Percentiles rank a stretch among this genome's conserved stretches.
Evolutionary conservation across 1,284 basidiomycete genomes (phyloP).

Genomic region (Ganoderma sinense): DNA sequence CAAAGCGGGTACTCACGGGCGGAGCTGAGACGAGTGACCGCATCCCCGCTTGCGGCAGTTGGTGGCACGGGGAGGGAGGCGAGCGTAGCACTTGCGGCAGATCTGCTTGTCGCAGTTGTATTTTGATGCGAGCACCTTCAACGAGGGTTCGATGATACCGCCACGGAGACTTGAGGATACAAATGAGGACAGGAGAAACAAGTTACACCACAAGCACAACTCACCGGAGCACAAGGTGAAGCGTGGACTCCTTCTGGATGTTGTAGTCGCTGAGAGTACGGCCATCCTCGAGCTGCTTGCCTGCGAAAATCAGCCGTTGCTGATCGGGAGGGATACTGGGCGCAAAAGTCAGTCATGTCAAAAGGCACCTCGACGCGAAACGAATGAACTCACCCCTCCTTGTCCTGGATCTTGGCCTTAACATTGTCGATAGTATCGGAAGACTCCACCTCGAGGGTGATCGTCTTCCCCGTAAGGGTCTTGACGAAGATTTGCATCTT

Average conservation of each 20-base stretch:
- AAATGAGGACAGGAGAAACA: constrained; percentile 4
- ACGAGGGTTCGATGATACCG: constrained; percentile 98
- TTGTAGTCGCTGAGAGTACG: constrained; percentile 96
- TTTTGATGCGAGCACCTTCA: constrained; percentile 96
- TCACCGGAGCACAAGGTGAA: constrained; percentile 95
- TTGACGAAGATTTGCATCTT: constrained; percentile 96
- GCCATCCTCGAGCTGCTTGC: constrained; percentile 97
- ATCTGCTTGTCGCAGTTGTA: constrained; percentile 99
- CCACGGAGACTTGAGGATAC: constrained; percentile 84
- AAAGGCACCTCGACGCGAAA: not conserved
- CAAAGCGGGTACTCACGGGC: constrained; percentile 64
- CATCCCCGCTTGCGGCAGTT: constrained; percentile 97
- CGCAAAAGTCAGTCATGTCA: constrained; percentile 15
- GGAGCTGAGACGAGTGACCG: constrained; percentile 95
- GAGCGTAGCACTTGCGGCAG: constrained; percentile 99
- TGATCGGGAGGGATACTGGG: constrained; percentile 90
- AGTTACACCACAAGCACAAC: constrained; percentile 32
- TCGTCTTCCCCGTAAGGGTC: constrained; percentile 97
- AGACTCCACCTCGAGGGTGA: constrained; percentile 98
- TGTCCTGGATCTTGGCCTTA: constrained; percentile 92
- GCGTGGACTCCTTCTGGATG: constrained; percentile 99
- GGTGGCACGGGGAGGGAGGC: constrained; percentile 98
- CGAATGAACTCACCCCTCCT: constrained; percentile 74
- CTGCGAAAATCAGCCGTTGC: constrained; percentile 94
- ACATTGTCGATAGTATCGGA: constrained; percentile 96